These are phyloP conservation scores for Leccinum fallax DNA, from an alignment of 1,284 basidiomycete species.

Conservation along the genomic window DNA sequence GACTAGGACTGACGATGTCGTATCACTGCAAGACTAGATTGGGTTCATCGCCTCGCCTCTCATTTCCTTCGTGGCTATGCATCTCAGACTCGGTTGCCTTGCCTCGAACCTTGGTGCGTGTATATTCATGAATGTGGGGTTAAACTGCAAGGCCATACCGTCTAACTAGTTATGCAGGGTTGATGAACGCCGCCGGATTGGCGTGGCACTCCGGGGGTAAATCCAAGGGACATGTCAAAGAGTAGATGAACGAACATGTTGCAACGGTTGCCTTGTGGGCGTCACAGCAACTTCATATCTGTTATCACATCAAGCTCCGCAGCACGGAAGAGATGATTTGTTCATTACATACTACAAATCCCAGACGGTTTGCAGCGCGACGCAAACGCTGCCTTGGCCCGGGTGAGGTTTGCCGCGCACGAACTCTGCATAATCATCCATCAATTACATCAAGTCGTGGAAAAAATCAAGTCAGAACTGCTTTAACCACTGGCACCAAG, in stretches of 20 bases:
- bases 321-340: too few species aligned
- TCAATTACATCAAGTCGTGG: too few species aligned
- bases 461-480: too few species aligned
- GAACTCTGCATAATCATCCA: too few species aligned
- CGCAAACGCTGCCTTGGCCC: too few species aligned
- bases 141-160: slow-evolving; percentile 25
- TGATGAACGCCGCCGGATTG: slow-evolving; percentile 26
- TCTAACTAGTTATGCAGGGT: slow-evolving; percentile 16
- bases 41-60: slow-evolving; percentile 55
- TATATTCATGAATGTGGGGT: slow-evolving; percentile 34
- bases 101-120: slow-evolving; percentile 47
- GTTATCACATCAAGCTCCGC: too few species aligned
- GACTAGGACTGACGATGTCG: background rate
- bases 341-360: too few species aligned
- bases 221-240: slow-evolving; percentile 16
- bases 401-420: too few species aligned
- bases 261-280: background rate
- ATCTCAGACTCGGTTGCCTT: slow-evolving; percentile 42
- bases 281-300: too few species aligned
- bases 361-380: too few species aligned
- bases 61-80: slow-evolving; percentile 42
- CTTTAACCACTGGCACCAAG: too few species aligned
- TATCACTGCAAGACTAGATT: slow-evolving; percentile 45
- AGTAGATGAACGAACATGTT: slow-evolving; percentile 8
- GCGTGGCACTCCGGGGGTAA: background rate